These are phyloP conservation scores for Entomortierella lignicola DNA, from an alignment of 192 early-diverging fungal species.

Conservation along the genomic window DNA sequence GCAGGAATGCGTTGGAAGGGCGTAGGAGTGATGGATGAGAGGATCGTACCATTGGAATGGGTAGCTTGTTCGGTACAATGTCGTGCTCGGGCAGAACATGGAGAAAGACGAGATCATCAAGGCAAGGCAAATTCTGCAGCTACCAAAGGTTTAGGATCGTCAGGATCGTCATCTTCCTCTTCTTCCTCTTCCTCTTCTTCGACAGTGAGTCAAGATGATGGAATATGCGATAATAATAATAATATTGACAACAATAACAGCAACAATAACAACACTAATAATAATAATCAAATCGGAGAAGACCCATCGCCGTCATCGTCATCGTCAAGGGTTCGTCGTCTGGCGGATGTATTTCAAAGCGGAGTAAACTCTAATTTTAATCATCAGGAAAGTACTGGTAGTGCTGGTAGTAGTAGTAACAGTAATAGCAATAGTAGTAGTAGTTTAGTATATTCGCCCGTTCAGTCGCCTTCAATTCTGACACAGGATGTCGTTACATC, in stretches of 20 bases:
- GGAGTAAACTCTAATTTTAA: too few relatives aligned
- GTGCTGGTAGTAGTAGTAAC: too few relatives aligned
- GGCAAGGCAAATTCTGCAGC: neutral
- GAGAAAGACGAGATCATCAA: conserved; percentile 16
- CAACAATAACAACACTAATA: conserved; percentile 6
- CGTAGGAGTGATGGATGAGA: conserved; percentile 53
- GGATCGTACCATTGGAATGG: conserved; percentile 50
- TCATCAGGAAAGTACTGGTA: too few relatives aligned
- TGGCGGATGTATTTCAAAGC: too few relatives aligned
- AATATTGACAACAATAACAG: neutral
- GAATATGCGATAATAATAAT: neutral
- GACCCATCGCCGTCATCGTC: too few relatives aligned
- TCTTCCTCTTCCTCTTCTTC: neutral
- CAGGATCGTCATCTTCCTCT: neutral
- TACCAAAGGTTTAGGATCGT: too few relatives aligned
- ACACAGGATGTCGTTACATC: neutral
- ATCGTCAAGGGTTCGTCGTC: too few relatives aligned
- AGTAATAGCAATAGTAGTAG: neutral
- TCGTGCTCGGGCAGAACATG: conserved; percentile 18
- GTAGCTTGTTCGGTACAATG: conserved; percentile 50
- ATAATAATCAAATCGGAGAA: too few relatives aligned
- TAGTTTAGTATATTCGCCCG: neutral
- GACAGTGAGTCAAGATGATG: neutral
- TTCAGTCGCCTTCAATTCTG: neutral
- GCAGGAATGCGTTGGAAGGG: conserved; percentile 48